A percentile compares a stretch with the other conserved stretches of the same genome.
phyloP scores from a whole-genome alignment of 148 eudicot genomes.

The Nyssa sinensis region DNA sequence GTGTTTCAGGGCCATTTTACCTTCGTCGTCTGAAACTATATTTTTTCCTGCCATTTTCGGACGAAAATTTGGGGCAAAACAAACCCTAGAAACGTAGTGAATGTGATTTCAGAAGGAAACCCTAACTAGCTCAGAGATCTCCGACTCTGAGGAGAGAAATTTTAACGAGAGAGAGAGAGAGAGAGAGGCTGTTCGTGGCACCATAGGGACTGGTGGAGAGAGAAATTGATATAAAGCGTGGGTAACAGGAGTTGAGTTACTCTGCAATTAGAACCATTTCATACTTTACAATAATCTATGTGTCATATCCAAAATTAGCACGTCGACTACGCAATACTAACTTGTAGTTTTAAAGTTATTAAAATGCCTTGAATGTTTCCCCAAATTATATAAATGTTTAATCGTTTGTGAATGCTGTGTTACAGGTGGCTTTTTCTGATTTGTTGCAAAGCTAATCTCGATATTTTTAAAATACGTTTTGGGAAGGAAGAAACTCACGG shows the following conservation, averaged over 20 bases:
- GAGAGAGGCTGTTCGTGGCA: neutral
- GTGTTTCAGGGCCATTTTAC: slow-evolving; percentile 16
- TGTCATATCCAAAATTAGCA: neutral
- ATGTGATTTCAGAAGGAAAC: neutral
- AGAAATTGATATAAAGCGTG: neutral
- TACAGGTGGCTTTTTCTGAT: too few relatives aligned
- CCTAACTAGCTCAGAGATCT: neutral
- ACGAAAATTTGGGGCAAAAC: neutral
- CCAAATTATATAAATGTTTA: too few relatives aligned
- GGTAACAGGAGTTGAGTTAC: neutral
- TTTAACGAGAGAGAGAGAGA: neutral
- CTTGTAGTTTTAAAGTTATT: neutral
- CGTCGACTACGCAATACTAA: neutral
- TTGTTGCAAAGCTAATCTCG: too few relatives aligned
- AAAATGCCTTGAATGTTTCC: neutral
- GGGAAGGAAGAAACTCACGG: too few relatives aligned
- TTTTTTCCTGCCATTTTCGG: slow-evolving; percentile 52
- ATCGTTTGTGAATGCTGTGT: too few relatives aligned
- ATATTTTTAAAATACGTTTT: too few relatives aligned
- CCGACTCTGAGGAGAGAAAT: neutral
- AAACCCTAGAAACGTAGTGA: slow-evolving; percentile 21
- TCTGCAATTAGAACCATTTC: neutral
- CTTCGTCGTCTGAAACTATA: slow-evolving; percentile 73
- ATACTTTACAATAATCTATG: neutral
- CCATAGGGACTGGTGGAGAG: neutral